These are phyloP conservation scores for Linum lewisii DNA, from an alignment of 345 rosid species.

Conservation along the genomic window DNA sequence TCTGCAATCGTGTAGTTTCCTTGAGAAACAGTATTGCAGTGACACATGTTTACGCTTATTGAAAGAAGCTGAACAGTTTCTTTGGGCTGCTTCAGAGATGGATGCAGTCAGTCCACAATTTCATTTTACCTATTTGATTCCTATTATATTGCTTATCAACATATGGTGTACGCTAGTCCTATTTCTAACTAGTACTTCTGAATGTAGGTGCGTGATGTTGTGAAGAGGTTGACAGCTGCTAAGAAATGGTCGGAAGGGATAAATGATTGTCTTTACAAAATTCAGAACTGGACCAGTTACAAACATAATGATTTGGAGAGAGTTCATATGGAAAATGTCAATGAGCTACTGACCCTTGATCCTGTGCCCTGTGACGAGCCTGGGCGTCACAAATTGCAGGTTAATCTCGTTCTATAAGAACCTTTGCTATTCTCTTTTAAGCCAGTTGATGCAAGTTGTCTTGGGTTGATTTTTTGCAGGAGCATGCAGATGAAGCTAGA, in stretches of 20 bases:
- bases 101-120: slow-evolving; percentile 50
- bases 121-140: slow-evolving; percentile 10
- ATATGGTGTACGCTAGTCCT: not conserved
- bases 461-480: slow-evolving; percentile 30
- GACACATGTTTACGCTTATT: slow-evolving; percentile 38
- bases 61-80: slow-evolving; percentile 91
- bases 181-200: slow-evolving; percentile 9
- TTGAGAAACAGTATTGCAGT: slow-evolving; percentile 38
- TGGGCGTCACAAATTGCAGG: slow-evolving; percentile 67
- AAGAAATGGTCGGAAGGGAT: slow-evolving; percentile 69
- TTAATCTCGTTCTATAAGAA: slow-evolving; percentile 20
- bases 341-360: slow-evolving; percentile 41
- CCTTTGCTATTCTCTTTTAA: slow-evolving; percentile 7
- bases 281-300: slow-evolving; percentile 32
- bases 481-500: slow-evolving; percentile 53
- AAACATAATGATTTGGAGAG: slow-evolving; percentile 27
- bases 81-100: slow-evolving; percentile 95
- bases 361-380: slow-evolving; percentile 61
- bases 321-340: slow-evolving; percentile 37
- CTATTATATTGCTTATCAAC: slow-evolving; percentile 9
- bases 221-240: slow-evolving; percentile 45
- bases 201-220: slow-evolving; percentile 57
- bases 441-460: slow-evolving; percentile 7
- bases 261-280: slow-evolving; percentile 40
- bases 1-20: slow-evolving; percentile 31